These are phyloP conservation scores for Cryptococcus hybrid DNA, from an alignment of 1,284 basidiomycete species.

Conservation along the genomic window DNA sequence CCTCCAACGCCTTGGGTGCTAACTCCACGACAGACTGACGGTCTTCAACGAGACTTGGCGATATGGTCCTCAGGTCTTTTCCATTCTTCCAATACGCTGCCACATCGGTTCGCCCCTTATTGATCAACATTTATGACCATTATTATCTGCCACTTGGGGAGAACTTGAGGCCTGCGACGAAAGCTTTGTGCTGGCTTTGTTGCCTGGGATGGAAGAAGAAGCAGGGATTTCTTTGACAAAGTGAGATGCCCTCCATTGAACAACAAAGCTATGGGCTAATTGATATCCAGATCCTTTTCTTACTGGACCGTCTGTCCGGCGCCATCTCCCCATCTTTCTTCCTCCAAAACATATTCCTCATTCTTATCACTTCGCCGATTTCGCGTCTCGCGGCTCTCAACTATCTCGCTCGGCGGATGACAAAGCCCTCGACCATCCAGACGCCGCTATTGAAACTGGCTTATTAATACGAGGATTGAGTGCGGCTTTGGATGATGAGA, in stretches of 20 bases:
- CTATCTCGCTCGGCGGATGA: conserved; percentile 76
- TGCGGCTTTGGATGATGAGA: conserved; percentile 83
- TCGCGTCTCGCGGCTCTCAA: conserved; percentile 84
- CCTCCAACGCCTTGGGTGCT: not conserved
- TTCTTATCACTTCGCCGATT: conserved; percentile 84
- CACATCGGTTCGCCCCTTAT: conserved; percentile 87
- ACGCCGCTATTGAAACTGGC: conserved; percentile 70
- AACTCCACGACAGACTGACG: conserved; percentile 64
- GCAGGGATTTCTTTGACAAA: conserved; percentile 96
- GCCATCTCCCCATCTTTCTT: conserved; percentile 85
- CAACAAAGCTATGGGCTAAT: not conserved
- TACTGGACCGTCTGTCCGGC: conserved; percentile 78
- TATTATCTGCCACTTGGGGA: conserved; percentile 85
- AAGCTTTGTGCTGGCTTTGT: conserved; percentile 86
- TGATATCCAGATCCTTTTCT: conserved; percentile 63
- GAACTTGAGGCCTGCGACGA: conserved; percentile 82
- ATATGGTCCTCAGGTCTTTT: conserved; percentile 94
- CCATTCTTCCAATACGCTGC: conserved; percentile 99
- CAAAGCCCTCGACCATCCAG: conserved; percentile 41
- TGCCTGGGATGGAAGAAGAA: conserved; percentile 94
- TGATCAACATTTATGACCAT: conserved; percentile 78
- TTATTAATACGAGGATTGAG: conserved; percentile 90
- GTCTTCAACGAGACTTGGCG: conserved; percentile 79
- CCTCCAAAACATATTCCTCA: conserved; percentile 91
- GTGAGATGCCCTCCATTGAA: conserved; percentile 51